Evolutionary conservation across 805 yeast genomes (phyloP).

Genomic region (Saturnispora kantuleensis): DNA sequence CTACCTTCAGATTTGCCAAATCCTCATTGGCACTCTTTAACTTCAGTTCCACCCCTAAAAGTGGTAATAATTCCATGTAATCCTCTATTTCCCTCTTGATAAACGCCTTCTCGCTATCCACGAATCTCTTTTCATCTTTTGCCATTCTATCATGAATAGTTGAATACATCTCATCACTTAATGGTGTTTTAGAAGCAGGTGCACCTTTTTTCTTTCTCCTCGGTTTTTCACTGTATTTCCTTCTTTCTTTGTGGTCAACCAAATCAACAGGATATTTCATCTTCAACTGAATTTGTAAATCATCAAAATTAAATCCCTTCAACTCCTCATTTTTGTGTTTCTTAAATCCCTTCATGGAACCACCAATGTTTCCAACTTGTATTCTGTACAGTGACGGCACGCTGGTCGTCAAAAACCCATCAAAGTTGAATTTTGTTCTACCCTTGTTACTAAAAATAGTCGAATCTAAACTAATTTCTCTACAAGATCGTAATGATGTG

Average conservation of each 20-base stretch:
- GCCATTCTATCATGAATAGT: conserved; percentile 50
- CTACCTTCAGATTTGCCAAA: conserved; percentile 6
- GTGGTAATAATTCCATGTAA: conserved; percentile 34
- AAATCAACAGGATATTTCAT: conserved; percentile 14
- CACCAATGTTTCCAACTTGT: conserved; percentile 10
- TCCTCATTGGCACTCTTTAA: conserved; percentile 8
- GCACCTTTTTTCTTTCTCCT: neutral
- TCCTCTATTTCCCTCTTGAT: conserved; percentile 49
- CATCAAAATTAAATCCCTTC: conserved; percentile 7
- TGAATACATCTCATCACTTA: conserved; percentile 35
- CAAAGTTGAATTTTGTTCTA: conserved; percentile 27
- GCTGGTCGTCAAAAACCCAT: conserved; percentile 17
- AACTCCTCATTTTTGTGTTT: conserved; percentile 14
- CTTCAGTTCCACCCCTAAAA: conserved; percentile 21
- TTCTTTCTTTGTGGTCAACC: conserved; percentile 13
- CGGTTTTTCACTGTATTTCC: conserved; percentile 1
- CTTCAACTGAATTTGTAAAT: neutral
- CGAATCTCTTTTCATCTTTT: conserved; percentile 54
- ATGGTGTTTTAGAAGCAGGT: conserved; percentile 30
- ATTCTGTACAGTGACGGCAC: conserved; percentile 22
- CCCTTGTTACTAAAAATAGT: conserved; percentile 2
- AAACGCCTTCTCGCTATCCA: conserved; percentile 41
- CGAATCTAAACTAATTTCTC: neutral
- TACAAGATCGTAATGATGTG: neutral
- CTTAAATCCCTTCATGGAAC: conserved; percentile 1